Percentiles rank a stretch among this genome's conserved stretches.
Conservation (phyloP, 2,329 filamentous ascomycete species). For the Aureobasidium musti region DNA sequence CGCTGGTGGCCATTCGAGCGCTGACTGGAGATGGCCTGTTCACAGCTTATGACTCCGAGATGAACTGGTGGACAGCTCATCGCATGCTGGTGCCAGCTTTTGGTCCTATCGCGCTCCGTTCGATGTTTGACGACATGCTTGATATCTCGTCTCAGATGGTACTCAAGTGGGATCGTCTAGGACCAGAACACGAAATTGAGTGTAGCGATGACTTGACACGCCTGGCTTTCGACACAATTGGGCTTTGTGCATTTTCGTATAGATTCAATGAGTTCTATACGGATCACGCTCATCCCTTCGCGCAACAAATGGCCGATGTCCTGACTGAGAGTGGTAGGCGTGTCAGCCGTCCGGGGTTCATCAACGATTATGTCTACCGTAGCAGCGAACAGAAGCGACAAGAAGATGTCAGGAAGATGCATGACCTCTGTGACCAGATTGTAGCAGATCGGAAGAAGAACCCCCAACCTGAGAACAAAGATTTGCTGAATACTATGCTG, state of each 20-base stretch:
- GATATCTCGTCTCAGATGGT: conserved; percentile 42
- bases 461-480: conserved; percentile 41
- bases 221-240: conserved; percentile 13
- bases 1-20: background rate
- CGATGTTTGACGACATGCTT: conserved; percentile 47
- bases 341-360: background rate
- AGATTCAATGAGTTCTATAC: conserved; percentile 12
- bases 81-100: conserved; percentile 51
- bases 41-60: background rate
- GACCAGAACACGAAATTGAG: conserved; percentile 1
- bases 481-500: conserved; percentile 63
- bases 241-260: conserved; percentile 3
- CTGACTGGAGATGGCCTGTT: conserved; percentile 9
- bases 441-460: background rate
- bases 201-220: conserved; percentile 5
- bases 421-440: conserved; percentile 6
- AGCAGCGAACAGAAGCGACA: background rate
- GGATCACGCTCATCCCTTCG: conserved; percentile 8
- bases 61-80: conserved; percentile 45
- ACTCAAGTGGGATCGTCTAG: conserved; percentile 32
- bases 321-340: conserved; percentile 16
- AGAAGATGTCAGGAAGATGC: conserved; percentile 2
- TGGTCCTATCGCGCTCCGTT: conserved; percentile 49
- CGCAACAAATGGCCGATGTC: conserved; percentile 15
- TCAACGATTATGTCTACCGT: background rate